Base-by-base conservation (phyloP, 202 grass and related monocot genomes). In the Dendrocalamus latiflorus region DNA sequence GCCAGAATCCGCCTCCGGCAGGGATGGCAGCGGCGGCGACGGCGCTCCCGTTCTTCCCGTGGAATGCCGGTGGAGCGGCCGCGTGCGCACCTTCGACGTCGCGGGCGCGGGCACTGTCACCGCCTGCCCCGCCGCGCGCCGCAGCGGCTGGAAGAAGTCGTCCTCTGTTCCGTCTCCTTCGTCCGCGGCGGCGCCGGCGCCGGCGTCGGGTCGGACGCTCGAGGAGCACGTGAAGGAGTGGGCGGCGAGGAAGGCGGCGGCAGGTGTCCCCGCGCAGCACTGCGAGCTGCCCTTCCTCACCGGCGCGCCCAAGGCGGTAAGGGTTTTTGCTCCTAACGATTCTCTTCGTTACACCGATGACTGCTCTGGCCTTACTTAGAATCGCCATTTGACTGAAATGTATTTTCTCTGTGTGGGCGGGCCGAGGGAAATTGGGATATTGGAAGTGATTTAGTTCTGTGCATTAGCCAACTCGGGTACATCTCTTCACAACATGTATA, bases 281-380 rank as follows among this genome's bases (percentile, higher is more conserved):
- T 95, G 91, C 25, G 78, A 78, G 45, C 86, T 99, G 65, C 93
- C 96, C 60, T 99, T 99, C 65, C 81, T 99, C 54, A 93, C 83
- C 28, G 85, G 90, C 6, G 87, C 82, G 13, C 86, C 89, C 59
- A 95, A 68, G 84, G 86, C 83, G 83, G 96, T 99, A 66, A 77
- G 84, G 48, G 28, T 86, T 90, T 88, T 84, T 58, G 38, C 6
- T 82, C 16, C 12, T 72, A 62, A 30, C 48, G 18, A 16, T 50
- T 44, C 16, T 21, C 17, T 56, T 74, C 36, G 49, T 6, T 66
- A 24, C 9, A 74, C 49, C 6, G 6, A 48, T 77, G 24, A 26
- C 6, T 85, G 71, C 21, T 85, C 54, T 30, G 25, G 6, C 47
- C 22, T 72, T 42, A 20, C 65, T 59, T 16, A 25, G 6, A 73